These are phyloP conservation scores for Lojkania enalia DNA, from an alignment of 2,329 filamentous ascomycete genomes.

Conservation along the genomic window DNA sequence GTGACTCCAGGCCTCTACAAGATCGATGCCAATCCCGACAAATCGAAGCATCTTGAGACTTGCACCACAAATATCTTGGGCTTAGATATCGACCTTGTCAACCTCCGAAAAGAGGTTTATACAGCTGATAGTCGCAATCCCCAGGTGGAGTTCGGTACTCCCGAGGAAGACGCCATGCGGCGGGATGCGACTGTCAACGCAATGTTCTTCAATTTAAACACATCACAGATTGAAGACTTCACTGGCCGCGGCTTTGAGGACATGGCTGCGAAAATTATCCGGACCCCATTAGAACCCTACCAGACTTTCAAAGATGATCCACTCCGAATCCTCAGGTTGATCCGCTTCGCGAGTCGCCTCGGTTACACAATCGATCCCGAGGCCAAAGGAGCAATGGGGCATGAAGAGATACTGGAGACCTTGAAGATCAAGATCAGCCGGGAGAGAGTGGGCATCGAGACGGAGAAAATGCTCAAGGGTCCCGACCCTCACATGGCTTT, in stretches of 20 bases:
- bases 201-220: constrained; percentile 91
- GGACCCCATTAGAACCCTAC: constrained; percentile 83
- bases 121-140: constrained; percentile 87
- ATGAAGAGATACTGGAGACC: constrained; percentile 75
- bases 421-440: constrained; percentile 88
- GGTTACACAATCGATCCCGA: constrained; percentile 74
- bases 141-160: constrained; percentile 89
- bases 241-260: constrained; percentile 74
- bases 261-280: constrained; percentile 71
- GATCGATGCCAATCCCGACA: constrained; percentile 89
- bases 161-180: constrained; percentile 84
- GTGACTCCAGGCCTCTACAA: constrained; percentile 76
- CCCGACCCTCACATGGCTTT: constrained; percentile 65
- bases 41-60: constrained; percentile 94
- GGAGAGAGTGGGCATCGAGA: constrained; percentile 82
- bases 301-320: constrained; percentile 96
- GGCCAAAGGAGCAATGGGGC: constrained; percentile 73
- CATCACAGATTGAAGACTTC: constrained; percentile 79
- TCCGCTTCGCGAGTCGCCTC: constrained; percentile 87
- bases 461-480: constrained; percentile 86
- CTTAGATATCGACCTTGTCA: constrained; percentile 91
- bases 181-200: constrained; percentile 95
- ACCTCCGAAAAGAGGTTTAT: constrained; percentile 89
- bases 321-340: constrained; percentile 79
- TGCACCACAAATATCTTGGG: constrained; percentile 84